Base-by-base conservation (phyloP, 2,329 filamentous ascomycete genomes). In the Xylariaceae sp. region DNA sequence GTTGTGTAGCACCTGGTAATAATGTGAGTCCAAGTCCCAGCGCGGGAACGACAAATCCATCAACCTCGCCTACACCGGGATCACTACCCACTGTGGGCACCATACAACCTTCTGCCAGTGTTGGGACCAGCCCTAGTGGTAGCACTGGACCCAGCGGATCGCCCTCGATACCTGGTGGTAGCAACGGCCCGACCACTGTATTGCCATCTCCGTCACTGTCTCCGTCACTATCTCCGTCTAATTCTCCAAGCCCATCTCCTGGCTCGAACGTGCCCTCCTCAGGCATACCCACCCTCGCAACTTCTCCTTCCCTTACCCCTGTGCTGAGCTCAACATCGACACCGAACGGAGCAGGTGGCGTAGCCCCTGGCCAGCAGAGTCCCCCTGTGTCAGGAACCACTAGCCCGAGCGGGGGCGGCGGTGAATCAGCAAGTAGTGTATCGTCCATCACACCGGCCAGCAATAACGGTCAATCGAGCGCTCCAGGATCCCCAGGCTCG, bases 321-420 rank as follows among this genome's bases (percentile, higher is more conserved):
- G 39, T 38, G 11, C 39, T 26, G 23, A 36, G 19, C 13, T 40
- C 47, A 19, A 46, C 41, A 11, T 36, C 47, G n/a, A 39, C 34
- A 14, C 47, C 52, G 2, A 36, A 23, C 13, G 43, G 41, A 14
- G 40, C 36, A 26, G 38, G 41, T 30, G 41, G 44, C 9, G 43
- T 44, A 9, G 44, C 46, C n/a, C 43, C 49, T 13, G 37, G 40
- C 17, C 43, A 49, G 5, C 42, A 43, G 17, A 46, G 35, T 13
- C 43, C 40, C 15, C 47, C 24, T 12, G 36, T 36, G 9, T 30
- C 38, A 17, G 30, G 29, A 27, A 44, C 31, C 15, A 35, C 41
- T 7, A 38, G 24, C 23, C n/a, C 31, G 36, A 9, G 17, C 36
- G n/a, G 31, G 31, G 11, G 18, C 38, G 27, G 13, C 27, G 15